Evolutionary conservation across 108 stramenopile genomes (phyloP), one percentile per base, ranked within the genome.

Genomic region (Pseudonitzschia delicatissima): DNA sequence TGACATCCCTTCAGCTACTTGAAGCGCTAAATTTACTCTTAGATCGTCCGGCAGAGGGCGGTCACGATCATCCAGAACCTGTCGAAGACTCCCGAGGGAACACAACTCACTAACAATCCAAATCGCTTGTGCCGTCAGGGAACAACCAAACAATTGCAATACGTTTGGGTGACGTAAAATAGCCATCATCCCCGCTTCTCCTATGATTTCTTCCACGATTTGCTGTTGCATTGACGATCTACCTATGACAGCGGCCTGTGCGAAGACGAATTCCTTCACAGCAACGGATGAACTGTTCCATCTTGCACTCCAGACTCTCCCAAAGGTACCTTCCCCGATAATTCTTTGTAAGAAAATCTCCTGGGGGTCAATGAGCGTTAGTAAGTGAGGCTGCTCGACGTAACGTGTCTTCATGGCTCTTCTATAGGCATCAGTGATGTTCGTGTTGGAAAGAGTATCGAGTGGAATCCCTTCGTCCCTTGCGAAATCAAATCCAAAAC

Each of bases 241-340:
- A 61, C 98, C 98, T 35, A 91, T 88, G 28, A 98, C 90, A 42
- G 98, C 98, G 36, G 96, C 98, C 82, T 98, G 96, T 7, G 98
- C 98, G 70, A 98, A 97, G 0, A 97, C 96, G 62, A 98, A 98
- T 69, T 98, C 98, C 80, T 98, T 98, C 25, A 98, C 98, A 17
- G 98, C 98, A 51, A 98, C 97, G 55, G 81, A 86, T 32, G 95
- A 76, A 68, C 86, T 95, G 12, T 93, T 77, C 98, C 96, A 98
- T 69, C 78, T 83, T 12, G 96, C 98, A 73, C 93, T 94, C 98
- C 98, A 98, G 8, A 98, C 98, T 31, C 98, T 77, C 12, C 98
- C 98, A 69, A 98, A 98, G 18, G 93, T 92, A 6, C 98, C 98
- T 80, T 98, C 96, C 7, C 98, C 98, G 69, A 98, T 97, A 45